phyloP scores from a whole-genome alignment of 441 rosid genomes.

The Gossypium aridum region DNA sequence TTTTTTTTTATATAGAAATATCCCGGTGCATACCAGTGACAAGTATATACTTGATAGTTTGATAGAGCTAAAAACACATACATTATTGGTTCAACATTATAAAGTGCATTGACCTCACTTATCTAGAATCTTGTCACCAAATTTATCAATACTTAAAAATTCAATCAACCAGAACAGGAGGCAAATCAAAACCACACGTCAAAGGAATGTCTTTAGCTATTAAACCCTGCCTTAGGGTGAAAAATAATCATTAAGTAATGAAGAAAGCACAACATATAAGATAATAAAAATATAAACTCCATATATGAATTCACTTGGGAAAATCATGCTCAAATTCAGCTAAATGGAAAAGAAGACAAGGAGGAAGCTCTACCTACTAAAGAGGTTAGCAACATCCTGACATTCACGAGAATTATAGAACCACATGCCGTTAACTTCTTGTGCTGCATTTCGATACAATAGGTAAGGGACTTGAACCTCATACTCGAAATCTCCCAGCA shows the following conservation, averaged over 20 bases:
- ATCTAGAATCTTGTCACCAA: background rate
- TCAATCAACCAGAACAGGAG: background rate
- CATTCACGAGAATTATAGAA: conserved; percentile 64
- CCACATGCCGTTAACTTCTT: conserved; percentile 83
- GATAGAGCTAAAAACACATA: background rate
- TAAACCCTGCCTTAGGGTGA: background rate
- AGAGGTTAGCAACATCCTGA: conserved; percentile 65
- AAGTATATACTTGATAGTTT: background rate
- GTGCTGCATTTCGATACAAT: conserved; percentile 54
- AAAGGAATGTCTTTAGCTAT: background rate
- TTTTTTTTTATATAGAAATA: background rate
- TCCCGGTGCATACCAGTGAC: background rate
- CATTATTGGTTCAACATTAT: background rate
- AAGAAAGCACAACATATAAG: background rate
- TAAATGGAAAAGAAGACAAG: background rate
- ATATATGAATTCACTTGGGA: background rate
- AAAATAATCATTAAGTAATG: background rate
- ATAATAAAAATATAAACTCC: background rate
- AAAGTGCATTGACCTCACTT: background rate
- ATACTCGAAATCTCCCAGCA: conserved; percentile 69
- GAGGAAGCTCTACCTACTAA: conserved; percentile 34
- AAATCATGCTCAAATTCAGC: background rate
- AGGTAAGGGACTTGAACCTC: conserved; percentile 68
- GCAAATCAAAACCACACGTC: background rate
- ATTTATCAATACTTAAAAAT: background rate